Conservation (phyloP, 2,329 filamentous ascomycete species). For the Tricladium varicosporioides region DNA sequence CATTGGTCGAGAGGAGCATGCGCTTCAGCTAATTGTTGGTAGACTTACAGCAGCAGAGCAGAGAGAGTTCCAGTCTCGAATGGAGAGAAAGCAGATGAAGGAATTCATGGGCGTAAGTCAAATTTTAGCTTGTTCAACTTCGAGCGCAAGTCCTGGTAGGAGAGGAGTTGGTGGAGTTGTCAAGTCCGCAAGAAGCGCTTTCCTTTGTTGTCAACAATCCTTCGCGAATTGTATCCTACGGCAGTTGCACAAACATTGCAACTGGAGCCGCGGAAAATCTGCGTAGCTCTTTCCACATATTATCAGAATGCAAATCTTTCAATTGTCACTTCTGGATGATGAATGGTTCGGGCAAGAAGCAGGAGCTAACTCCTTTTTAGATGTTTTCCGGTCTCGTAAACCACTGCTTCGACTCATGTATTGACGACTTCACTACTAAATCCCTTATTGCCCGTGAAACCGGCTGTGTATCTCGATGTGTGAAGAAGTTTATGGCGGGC, state of each 20-base stretch:
- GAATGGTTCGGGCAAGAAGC: background rate
- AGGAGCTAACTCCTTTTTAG: constrained; percentile 35
- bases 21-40: constrained; percentile 15
- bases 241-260: background rate
- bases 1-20: background rate
- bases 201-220: background rate
- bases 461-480: constrained; percentile 89
- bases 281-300: too few species aligned
- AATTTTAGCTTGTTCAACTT: constrained; percentile 13
- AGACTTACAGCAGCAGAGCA: constrained; percentile 61
- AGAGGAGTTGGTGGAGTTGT: background rate
- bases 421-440: constrained; percentile 99
- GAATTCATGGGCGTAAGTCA: constrained; percentile 91
- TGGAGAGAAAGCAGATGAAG: constrained; percentile 98
- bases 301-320: too few species aligned
- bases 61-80: constrained; percentile 87
- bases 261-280: background rate
- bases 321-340: background rate
- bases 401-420: constrained; percentile 93
- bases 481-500: constrained; percentile 93
- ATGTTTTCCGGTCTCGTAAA: constrained; percentile 69
- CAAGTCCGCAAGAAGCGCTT: background rate
- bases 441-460: constrained; percentile 84
- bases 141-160: background rate
- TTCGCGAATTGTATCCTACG: background rate